Base-by-base conservation (phyloP, 2,329 filamentous ascomycete genomes). In the Cytospora mali region DNA sequence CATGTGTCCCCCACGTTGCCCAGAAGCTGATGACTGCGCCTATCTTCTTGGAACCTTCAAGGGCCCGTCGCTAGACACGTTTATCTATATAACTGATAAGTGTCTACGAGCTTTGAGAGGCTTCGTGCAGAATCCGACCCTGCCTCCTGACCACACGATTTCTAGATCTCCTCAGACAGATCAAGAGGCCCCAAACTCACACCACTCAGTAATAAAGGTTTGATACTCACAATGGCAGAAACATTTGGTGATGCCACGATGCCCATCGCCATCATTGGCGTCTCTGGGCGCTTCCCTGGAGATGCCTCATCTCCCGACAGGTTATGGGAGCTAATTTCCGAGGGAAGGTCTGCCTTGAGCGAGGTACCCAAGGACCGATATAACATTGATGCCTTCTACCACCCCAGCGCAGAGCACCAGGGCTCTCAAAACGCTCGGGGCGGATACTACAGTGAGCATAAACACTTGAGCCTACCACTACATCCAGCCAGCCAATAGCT, bases 341-440 rank as follows among this genome's bases (percentile, higher is more conserved):
- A 59, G 49, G 49, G 49, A 11, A 49, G 35, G 6, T 48, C 49
- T 11, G 61, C 64, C 42, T 48, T 52, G 46, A 16, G 21, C 23
- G 35, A 55, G 28, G 53, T 65, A 16, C 65, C 62, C 35, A 50
- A 51, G 46, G 53, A 58, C 25, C 62, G 62, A 39, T 66, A 58
- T 52, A 65, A 67, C 46, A 55, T 64, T 23, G 54, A 64, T 23
- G 58, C 54, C 18, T 64, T 61, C 50, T 65, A 59, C 42, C 50
- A 59, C 35, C 50, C 57, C 51, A 59, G 49, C 25, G 57, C 35
- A n/a, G 35, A 59, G 14, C 31, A 46, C n/a, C 57, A 48, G n/a
- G 49, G 49, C 57, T 23, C 57, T 16, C 49, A 53, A n/a, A 54
- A 53, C 28, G 27, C 33, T 27, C 56, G 57, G 50, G 14, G 35